Conservation (phyloP, 192 early-diverging fungal species). For the Coemansia sp. region DNA sequence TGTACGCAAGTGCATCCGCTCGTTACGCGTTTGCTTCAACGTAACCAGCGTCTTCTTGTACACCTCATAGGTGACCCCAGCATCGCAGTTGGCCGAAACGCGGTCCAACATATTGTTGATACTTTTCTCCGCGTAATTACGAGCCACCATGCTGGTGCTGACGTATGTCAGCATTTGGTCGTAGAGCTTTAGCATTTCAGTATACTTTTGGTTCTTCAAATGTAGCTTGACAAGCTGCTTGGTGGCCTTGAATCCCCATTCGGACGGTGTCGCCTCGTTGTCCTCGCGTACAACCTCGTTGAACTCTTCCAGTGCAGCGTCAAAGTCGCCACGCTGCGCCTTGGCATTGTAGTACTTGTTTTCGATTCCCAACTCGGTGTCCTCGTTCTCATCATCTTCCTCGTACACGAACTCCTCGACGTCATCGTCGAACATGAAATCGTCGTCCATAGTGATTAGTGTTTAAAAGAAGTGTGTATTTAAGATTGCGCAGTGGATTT, state of each 20-base stretch:
- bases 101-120: slow-evolving; percentile 51
- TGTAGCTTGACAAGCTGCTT: slow-evolving; percentile 46
- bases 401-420: slow-evolving; percentile 46
- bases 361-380: slow-evolving; percentile 28
- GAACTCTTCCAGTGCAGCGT: slow-evolving; percentile 30
- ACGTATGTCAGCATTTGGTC: slow-evolving; percentile 39
- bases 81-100: slow-evolving; percentile 3
- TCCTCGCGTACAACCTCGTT: slow-evolving; percentile 22
- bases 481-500: too few relatives aligned
- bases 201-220: slow-evolving; percentile 11
- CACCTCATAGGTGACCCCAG: slow-evolving; percentile 19
- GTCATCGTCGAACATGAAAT: slow-evolving; percentile 51
- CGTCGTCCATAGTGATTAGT: too few relatives aligned
- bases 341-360: slow-evolving; percentile 55
- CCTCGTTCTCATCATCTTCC: slow-evolving; percentile 38
- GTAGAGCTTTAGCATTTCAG: slow-evolving; percentile 19
- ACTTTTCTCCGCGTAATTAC: slow-evolving; percentile 51
- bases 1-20: slow-evolving; percentile 48
- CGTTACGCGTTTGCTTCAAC: slow-evolving; percentile 36
- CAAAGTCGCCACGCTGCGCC: slow-evolving; percentile 34
- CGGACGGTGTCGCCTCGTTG: slow-evolving; percentile 2
- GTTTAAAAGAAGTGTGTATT: too few relatives aligned
- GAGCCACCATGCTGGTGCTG: slow-evolving; percentile 18
- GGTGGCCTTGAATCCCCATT: slow-evolving; percentile 53
- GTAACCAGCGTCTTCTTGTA: slow-evolving; percentile 32